Conservation (phyloP, 176 grass and related monocot species). For the Lolium rigidum region DNA sequence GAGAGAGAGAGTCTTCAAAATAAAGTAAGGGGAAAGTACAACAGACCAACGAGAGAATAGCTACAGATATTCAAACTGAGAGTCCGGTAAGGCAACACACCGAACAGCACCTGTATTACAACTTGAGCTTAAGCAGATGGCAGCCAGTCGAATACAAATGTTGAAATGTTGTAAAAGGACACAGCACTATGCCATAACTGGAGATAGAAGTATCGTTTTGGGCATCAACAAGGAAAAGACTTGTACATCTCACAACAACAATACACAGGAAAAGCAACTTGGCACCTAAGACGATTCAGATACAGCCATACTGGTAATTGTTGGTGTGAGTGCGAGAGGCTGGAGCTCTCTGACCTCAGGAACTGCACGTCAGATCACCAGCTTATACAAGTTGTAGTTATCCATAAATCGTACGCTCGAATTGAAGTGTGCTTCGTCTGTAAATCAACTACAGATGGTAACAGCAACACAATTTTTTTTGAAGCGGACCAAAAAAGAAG, state of each 20-base stretch:
- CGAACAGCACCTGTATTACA: neutral
- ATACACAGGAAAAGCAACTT: slow-evolving; percentile 44
- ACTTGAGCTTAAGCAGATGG: neutral
- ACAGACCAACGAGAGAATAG: neutral
- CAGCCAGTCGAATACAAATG: neutral
- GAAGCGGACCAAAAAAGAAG: too few species aligned
- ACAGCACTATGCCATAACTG: neutral
- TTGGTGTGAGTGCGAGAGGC: too few species aligned
- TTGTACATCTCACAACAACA: slow-evolving; percentile 31
- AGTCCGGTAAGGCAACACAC: too few species aligned
- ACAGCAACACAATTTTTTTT: too few species aligned
- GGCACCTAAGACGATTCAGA: neutral
- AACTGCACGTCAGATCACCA: too few species aligned
- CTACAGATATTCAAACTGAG: neutral
- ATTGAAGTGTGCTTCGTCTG: too few species aligned
- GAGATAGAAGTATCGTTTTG: slow-evolving; percentile 42
- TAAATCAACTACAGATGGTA: too few species aligned
- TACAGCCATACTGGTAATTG: slow-evolving; percentile 1
- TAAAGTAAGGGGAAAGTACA: neutral
- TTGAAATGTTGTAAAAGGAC: neutral
- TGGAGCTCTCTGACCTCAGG: too few species aligned
- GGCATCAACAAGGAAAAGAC: slow-evolving; percentile 29
- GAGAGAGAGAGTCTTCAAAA: neutral
- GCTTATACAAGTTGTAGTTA: too few species aligned
- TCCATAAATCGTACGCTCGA: too few species aligned